Evolutionary conservation across 306 rosid species (phyloP), one percentile per base, ranked within the genome.

Genomic region (Astragalus membranaceus): DNA sequence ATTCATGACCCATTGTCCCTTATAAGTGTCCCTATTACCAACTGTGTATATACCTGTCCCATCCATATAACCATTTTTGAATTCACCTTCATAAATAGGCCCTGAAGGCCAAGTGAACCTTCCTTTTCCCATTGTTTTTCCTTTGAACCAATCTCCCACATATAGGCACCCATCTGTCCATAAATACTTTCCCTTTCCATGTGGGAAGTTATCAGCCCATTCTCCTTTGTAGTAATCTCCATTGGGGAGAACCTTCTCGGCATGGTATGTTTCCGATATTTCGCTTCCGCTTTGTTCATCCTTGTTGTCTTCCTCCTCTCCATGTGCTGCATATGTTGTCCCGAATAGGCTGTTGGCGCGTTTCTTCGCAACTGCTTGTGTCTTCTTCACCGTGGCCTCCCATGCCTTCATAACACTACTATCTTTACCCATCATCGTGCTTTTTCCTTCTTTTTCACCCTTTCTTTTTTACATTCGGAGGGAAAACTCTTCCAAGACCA

Each of bases 101-200:
- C 98, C 98, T 0, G 87, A 78, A 1, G 96, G 96, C 98, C 98
- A 92, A 13, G 81, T 88, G 74, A 92, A 92, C 76, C 89, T 85
- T 0, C 98, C 98, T 0, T 65, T 81, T 32, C 98, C 98, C 93
- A 84, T 92, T 0, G 87, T 88, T 68, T 90, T 92, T 0, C 98
- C 98, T 70, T 66, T 77, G 46, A 42, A 49, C 98, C 98, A 92
- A 48, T 90, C 96, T 26, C 98, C 98, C 10, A 88, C 83, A 26
- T 86, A 90, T 82, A 82, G 79, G 47, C 98, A 92, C 3, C 98
- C 98, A 39, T 92, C 96, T 0, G 88, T 85, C 98, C 98, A 92
- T 23, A 89, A 32, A 51, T 92, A 92, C 53, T 88, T 89, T 0
- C 98, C 98, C 0, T 84, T 91, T 6, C 96, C 96, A 3, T 92